Evolutionary conservation across 2,329 filamentous ascomycete species (phyloP), one percentile per base, ranked within the genome.

Genomic region (Aspergillus hiratsukae): DNA sequence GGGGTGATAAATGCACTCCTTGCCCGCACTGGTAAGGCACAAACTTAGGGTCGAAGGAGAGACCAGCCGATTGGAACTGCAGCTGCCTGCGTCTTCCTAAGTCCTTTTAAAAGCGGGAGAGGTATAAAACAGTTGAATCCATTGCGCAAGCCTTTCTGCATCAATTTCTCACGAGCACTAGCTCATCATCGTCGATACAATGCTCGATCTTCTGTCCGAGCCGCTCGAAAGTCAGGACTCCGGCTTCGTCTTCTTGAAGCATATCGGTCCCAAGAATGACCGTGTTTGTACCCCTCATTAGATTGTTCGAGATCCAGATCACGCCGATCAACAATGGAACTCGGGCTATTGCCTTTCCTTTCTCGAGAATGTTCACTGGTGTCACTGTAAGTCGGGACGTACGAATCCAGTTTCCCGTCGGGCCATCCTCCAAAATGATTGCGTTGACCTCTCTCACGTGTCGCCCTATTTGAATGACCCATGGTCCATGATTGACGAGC

Each of bases 371-470:
- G 67, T 41, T 71, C 68, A 29, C 61, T 53, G 43, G 58, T 52
- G 35, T 59, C 62, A 41, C 64, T 63, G 54, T 76, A 74, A 31
- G 61, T 71, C 2, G 74, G 72, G 31, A 72, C 63, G 55, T 76
- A 76, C 8, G 72, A 73, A 54, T 76, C 73, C 29, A 68, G 14
- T 50, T 63, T 66, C 29, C 61, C 63, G 19, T 72, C 62, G 10
- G 63, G 57, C 48, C 66, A 61, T 7, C 62, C 62, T 21, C 62
- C 61, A 17, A 58, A 56, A 10, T 69, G 66, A 52, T 56, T 55
- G 27, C 63, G 65, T 40, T 64, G 57, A n/a, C 51, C 59, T 45
- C 69, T 67, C 54, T 73, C 72, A 31, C 71, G 68, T 46, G 70
- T 70, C 7, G 60, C 50, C 57, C 70, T 66, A 46, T 65, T 66